Percentiles rank a stretch among this genome's conserved stretches.
These are phyloP conservation scores for Arachnomyces sp. DNA, from an alignment of 2,329 filamentous ascomycete genomes.

Conservation along the genomic window DNA sequence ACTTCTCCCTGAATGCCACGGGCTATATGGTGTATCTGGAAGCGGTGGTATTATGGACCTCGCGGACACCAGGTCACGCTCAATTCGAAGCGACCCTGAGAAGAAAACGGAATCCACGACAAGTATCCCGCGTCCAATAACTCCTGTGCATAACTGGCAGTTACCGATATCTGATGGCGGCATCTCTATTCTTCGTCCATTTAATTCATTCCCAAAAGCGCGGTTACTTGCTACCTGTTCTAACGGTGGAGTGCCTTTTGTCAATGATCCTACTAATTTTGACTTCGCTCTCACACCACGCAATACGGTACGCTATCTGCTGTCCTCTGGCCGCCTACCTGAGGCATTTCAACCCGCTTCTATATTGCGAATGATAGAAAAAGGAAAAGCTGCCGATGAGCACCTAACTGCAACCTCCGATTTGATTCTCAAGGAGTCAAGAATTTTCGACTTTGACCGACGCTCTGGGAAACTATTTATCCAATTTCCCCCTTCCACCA, in stretches of 20 bases:
- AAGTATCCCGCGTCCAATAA: too few relatives aligned
- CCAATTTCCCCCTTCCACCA: constrained; percentile 18
- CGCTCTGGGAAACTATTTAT: constrained; percentile 28
- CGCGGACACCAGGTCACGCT: constrained; percentile 7
- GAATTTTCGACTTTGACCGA: constrained; percentile 24
- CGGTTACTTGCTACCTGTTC: constrained; percentile 60
- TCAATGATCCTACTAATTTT: constrained; percentile 76
- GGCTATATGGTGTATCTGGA: constrained; percentile 62
- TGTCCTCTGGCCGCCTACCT: constrained; percentile 55
- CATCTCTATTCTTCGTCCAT: constrained; percentile 30
- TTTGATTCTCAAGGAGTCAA: constrained; percentile 40
- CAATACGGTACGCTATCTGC: constrained; percentile 70
- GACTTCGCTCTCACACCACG: constrained; percentile 69
- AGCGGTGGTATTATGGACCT: constrained; percentile 47
- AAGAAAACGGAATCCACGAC: neutral
- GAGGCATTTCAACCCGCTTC: constrained; percentile 58
- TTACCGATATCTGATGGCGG: constrained; percentile 25
- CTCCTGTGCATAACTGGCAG: too few relatives aligned
- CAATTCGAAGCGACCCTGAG: constrained; percentile 2
- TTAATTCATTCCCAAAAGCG: constrained; percentile 54
- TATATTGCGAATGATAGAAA: constrained; percentile 54
- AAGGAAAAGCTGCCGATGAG: constrained; percentile 40
- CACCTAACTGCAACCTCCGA: constrained; percentile 48
- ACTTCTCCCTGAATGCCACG: constrained; percentile 77
- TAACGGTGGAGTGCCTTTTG: constrained; percentile 62